phyloP scores from a whole-genome alignment of 306 rosid genomes.

The Ceratonia siliqua region DNA sequence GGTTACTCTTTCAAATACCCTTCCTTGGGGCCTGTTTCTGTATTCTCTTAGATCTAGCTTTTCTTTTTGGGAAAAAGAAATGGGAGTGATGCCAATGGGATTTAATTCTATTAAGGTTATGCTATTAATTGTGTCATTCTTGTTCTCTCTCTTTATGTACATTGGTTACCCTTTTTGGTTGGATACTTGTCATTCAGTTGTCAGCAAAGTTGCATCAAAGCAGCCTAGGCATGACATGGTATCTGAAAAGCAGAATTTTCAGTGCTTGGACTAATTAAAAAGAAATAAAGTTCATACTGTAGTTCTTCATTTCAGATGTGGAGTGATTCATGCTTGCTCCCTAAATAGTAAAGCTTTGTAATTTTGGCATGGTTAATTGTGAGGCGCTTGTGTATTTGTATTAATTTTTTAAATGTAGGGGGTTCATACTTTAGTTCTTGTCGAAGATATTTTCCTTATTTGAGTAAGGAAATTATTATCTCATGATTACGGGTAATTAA shows the following conservation, averaged over 20 bases:
- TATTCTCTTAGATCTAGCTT: slow-evolving; percentile 1
- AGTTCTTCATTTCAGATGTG: slow-evolving; percentile 28
- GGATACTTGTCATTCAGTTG: background rate
- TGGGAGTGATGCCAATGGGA: background rate
- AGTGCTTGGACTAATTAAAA: slow-evolving; percentile 6
- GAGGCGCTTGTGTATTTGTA: slow-evolving; percentile 5
- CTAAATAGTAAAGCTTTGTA: slow-evolving; percentile 14
- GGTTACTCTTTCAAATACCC: slow-evolving; percentile 1
- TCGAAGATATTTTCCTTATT: no score
- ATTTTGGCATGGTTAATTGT: slow-evolving; percentile 19
- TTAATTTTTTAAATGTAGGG: slow-evolving; percentile 25
- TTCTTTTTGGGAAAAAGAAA: background rate
- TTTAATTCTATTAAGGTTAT: background rate
- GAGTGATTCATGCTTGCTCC: slow-evolving; percentile 20
- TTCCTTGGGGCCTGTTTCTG: background rate
- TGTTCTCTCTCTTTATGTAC: background rate
- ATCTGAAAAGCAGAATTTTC: slow-evolving; percentile 1
- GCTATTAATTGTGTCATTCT: slow-evolving; percentile 6
- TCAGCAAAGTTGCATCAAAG: background rate
- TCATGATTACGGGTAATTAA: no score
- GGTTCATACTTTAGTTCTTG: no score
- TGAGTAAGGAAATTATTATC: no score
- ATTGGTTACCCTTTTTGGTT: background rate
- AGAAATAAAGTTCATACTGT: slow-evolving; percentile 18
- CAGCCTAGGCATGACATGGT: background rate